Evolutionary conservation across 306 rosid species (phyloP).

Genomic region (Geum urbanum): DNA sequence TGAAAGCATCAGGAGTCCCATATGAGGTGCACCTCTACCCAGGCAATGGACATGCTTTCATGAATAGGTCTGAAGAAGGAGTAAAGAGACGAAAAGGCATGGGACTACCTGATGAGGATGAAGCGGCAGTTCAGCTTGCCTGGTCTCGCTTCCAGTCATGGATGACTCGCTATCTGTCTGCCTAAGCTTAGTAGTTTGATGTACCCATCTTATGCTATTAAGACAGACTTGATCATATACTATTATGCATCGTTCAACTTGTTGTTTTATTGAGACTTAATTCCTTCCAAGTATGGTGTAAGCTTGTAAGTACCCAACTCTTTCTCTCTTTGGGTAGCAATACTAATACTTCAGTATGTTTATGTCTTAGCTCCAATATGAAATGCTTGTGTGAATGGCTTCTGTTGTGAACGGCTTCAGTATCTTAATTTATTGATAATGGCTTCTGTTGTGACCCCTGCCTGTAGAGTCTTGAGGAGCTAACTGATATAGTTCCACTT

Average conservation of each 20-base stretch:
- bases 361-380: background rate
- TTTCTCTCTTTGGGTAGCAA: background rate
- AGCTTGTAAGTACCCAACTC: background rate
- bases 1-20: slow-evolving; percentile 79
- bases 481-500: background rate
- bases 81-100: slow-evolving; percentile 72
- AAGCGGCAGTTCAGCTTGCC: slow-evolving; percentile 65
- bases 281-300: background rate
- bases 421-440: too few species aligned
- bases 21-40: slow-evolving; percentile 75
- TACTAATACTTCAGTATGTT: background rate
- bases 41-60: slow-evolving; percentile 78
- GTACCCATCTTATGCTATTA: slow-evolving; percentile 1
- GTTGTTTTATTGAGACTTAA: background rate
- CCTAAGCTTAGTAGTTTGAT: slow-evolving; percentile 20
- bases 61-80: slow-evolving; percentile 88
- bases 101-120: slow-evolving; percentile 82
- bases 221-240: background rate
- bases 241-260: background rate
- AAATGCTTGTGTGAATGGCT: background rate
- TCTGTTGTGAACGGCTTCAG: background rate
- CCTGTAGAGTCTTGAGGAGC: background rate
- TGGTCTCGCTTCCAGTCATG: slow-evolving; percentile 91
- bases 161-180: slow-evolving; percentile 63
- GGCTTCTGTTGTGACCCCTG: too few species aligned